These are phyloP conservation scores for Pittosporum tobira DNA, from an alignment of 129 eudicot species.

Conservation along the genomic window DNA sequence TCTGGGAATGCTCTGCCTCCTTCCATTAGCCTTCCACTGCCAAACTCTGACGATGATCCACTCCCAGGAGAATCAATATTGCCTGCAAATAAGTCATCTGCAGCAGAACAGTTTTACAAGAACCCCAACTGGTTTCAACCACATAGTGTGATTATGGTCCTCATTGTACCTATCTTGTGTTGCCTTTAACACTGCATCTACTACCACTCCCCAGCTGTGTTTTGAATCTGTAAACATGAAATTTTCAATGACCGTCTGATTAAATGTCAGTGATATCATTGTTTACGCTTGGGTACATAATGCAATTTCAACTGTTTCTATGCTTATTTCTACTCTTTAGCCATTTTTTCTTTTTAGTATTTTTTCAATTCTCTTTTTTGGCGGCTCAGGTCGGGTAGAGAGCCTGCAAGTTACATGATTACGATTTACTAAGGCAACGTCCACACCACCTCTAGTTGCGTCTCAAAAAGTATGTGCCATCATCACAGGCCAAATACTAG, in stretches of 20 bases:
- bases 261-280: no score
- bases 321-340: no score
- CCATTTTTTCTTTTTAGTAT: no score
- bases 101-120: constrained; percentile 5
- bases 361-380: no score
- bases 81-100: neutral
- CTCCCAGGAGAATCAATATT: neutral
- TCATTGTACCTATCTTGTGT: neutral
- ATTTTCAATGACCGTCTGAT: neutral
- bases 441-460: neutral
- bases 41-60: constrained; percentile 5
- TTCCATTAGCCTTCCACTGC: neutral
- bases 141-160: neutral
- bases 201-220: neutral
- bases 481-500: neutral
- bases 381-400: no score
- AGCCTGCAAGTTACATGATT: no score
- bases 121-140: neutral
- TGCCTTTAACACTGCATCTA: neutral
- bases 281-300: no score
- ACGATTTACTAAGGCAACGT: no score
- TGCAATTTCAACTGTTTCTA: no score
- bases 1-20: constrained; percentile 5
- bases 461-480: neutral
- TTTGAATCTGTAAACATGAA: neutral